Base-by-base conservation (phyloP, 352 stramenopile genomes). In the Bremia lactucae region DNA sequence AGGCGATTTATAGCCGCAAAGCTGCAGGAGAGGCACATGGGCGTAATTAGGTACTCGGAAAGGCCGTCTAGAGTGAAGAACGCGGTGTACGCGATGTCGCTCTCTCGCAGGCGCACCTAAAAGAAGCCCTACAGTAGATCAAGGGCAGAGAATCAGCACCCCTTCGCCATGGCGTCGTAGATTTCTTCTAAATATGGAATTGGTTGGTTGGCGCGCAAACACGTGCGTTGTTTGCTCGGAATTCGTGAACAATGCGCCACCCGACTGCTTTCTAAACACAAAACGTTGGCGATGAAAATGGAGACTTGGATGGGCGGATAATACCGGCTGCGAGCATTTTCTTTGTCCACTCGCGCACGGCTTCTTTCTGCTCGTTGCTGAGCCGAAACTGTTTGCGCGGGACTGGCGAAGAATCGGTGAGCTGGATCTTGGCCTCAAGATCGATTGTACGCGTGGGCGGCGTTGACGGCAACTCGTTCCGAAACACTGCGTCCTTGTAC, bases 141-240 rank as follows among this genome's bases (percentile, higher is more conserved):
- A 50, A 2, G 8, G 7, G 18, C 36, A 5, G 15, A 42, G 3
- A 49, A 36, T 0, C 23, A 9, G 7, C 36, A 16, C 1, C 21
- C 33, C 0, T 21, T 16, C 0, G 6, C 2, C 31, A 49, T 41
- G 0, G 31, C 16, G n/a, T 44, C 43, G 4, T 18, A 44, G 9
- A 50, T 51, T 14, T 38, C 34, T 34, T 39, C n/a, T 10, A 44
- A 34, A 0, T 14, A 19, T 0, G 43, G 43, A 2, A 50, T 10
- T 24, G 34, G 25, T 3, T 43, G 0, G 43, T 25, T 6, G 16
- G 24, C 0, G 38, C 0, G 0, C 19, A 14, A 6, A 51, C 31
- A 1, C 43, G 37, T 0, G 24, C 3, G 3, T 51, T 51, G 2
- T 44, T 51, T 14, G 24, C 18, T 2, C 34, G 11, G 25, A 44